phyloP scores from a whole-genome alignment of 192 early-diverging fungal species.

The Funneliformis geosporum region DNA sequence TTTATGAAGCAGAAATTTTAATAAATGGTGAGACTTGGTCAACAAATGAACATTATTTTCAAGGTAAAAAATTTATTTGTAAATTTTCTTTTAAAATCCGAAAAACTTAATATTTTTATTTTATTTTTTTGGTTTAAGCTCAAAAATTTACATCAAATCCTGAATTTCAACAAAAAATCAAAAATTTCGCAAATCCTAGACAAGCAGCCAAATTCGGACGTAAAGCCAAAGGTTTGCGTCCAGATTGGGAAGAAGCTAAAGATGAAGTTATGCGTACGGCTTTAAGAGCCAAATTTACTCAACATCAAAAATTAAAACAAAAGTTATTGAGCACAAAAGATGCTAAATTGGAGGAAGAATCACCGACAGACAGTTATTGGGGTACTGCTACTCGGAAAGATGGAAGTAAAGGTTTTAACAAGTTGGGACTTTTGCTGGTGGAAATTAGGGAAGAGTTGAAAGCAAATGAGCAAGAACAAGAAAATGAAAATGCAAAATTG shows the following conservation, averaged over 20 bases:
- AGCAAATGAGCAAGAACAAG: neutral
- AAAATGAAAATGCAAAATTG: no score
- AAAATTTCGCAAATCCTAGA: slow-evolving; percentile 31
- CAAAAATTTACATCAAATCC: neutral
- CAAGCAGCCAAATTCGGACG: slow-evolving; percentile 48
- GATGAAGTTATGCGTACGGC: slow-evolving; percentile 45
- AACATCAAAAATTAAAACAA: slow-evolving; percentile 37
- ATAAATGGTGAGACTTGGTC: slow-evolving; percentile 37
- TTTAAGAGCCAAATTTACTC: slow-evolving; percentile 46
- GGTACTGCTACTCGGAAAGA: slow-evolving; percentile 26
- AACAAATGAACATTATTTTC: slow-evolving; percentile 49
- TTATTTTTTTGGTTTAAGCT: neutral
- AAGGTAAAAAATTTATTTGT: slow-evolving; percentile 37
- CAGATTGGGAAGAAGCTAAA: slow-evolving; percentile 49
- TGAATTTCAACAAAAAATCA: slow-evolving; percentile 34
- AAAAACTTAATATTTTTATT: no score
- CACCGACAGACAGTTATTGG: slow-evolving; percentile 41
- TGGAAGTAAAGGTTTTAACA: slow-evolving; percentile 43
- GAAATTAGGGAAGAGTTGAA: slow-evolving; percentile 33
- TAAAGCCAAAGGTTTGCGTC: slow-evolving; percentile 35
- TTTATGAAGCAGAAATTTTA: slow-evolving; percentile 40
- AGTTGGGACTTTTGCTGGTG: slow-evolving; percentile 39
- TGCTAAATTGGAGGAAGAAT: slow-evolving; percentile 29
- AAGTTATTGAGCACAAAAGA: slow-evolving; percentile 36
- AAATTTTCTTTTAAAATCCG: neutral